Base-by-base conservation (phyloP, 805 yeast genomes). In the Saitoella complicata region DNA sequence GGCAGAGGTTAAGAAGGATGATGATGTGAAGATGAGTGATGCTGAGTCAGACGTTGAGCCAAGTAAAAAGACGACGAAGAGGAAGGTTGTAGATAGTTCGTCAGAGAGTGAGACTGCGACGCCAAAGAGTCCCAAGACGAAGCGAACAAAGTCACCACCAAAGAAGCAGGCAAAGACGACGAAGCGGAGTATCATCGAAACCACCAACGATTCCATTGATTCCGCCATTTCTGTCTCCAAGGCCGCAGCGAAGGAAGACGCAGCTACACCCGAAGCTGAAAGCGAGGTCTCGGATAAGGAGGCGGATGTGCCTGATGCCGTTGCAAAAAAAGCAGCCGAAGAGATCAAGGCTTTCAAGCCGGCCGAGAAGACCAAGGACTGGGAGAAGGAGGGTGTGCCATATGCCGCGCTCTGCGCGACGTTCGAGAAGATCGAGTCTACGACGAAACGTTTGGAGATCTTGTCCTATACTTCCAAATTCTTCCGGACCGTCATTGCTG, bases 401-500 rank as follows among this genome's bases (percentile, higher is more conserved):
- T 53, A 53, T 40, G 45, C 53, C 7, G 56, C 52, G 11, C 37
- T 53, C 9, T 53, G 55, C 30, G 71, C 72, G 5, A 73, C 82
- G 4, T 88, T 88, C 63, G 85, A 81, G 49, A 67, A 72, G 45
- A 71, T 91, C 43, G 97, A 87, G 57, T 62, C 70, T 1, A 93
- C 86, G 32, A 69, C 95, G 1, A 83, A 87, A 13, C 68, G 98
- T 41, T 69, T 91, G 42, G 83, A 85, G 52, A 88, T 87, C 56
- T 74, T 82, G 13, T 76, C 82, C 38, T 65, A 74, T 45, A 78
- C 88, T 10, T 73, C 94, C 0, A 78, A 75, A 41, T 80, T 87
- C 58, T 81, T 82, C 58, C 61, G 71, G 8, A 41, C 48, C 1
- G 39, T 53, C 7, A 32, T 47, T 5, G 10, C 9, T 6, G 21